Evolutionary conservation across 768 basidiomycete genomes (phyloP).

Genomic region (Mycena galopus): DNA sequence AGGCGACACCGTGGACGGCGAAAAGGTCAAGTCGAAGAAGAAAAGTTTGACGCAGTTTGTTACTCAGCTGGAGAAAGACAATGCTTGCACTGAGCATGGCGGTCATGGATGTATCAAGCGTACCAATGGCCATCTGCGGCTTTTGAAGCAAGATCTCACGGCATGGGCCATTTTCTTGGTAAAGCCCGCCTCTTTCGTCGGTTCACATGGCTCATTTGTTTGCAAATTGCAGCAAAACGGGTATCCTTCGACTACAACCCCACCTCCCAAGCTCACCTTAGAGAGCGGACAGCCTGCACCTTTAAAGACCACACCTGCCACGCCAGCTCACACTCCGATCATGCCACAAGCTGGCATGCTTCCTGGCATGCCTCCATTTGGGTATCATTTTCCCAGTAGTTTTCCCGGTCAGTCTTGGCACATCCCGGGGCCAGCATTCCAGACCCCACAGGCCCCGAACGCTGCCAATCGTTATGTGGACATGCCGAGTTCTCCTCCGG

Average conservation of each 20-base stretch:
- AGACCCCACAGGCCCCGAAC: neutral
- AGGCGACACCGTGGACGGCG: neutral
- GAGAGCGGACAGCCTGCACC: neutral
- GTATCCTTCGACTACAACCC: neutral
- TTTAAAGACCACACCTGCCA: neutral
- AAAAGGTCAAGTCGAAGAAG: neutral
- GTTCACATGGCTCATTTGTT: neutral
- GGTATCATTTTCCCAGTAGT: neutral
- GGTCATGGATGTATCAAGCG: slow-evolving; percentile 1
- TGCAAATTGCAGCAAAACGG: neutral
- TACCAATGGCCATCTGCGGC: slow-evolving; percentile 2
- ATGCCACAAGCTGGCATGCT: slow-evolving; percentile 7
- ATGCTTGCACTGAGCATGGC: slow-evolving; percentile 7
- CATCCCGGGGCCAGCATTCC: neutral
- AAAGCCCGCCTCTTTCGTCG: too few relatives aligned
- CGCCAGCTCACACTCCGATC: slow-evolving; percentile 6
- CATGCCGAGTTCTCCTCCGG: neutral
- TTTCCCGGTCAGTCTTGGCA: neutral
- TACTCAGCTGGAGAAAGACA: neutral
- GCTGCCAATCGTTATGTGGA: neutral
- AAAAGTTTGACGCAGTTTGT: neutral
- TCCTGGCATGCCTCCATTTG: neutral
- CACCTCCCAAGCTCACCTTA: neutral
- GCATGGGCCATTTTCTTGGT: slow-evolving; percentile 11
- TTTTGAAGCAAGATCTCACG: slow-evolving; percentile 3